Percentiles rank a stretch among this genome's conserved stretches.
These are phyloP conservation scores for Trebouxia sp. DNA, from an alignment of 139 green algal species.

Conservation along the genomic window DNA sequence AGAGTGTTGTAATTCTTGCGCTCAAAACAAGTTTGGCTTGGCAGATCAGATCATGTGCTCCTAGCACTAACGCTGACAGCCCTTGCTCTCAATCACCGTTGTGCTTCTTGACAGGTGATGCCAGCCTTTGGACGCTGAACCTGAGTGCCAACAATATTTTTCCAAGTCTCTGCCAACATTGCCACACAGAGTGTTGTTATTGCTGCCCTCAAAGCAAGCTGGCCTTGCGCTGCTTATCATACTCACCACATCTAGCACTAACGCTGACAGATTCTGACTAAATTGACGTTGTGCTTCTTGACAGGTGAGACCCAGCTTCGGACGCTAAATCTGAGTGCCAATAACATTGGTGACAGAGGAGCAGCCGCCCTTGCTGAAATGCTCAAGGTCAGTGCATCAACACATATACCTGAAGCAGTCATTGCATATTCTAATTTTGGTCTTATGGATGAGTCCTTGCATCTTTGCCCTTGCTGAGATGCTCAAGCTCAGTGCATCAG, in stretches of 20 bases:
- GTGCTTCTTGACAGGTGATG: not conserved
- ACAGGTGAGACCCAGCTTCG: constrained; percentile 40
- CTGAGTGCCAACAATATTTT: constrained; percentile 72
- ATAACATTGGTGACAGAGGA: constrained; percentile 78
- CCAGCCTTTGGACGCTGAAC: constrained; percentile 52
- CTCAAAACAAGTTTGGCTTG: no score
- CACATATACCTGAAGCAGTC: no score
- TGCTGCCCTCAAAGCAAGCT: no score
- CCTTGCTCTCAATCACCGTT: no score
- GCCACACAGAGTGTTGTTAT: no score
- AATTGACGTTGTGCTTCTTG: not conserved
- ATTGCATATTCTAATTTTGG: no score
- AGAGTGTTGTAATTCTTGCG: no score
- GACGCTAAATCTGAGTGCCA: constrained; percentile 60
- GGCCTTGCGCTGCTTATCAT: not conserved
- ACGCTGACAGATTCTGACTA: not conserved
- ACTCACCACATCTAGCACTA: not conserved
- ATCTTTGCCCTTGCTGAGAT: constrained; percentile 91
- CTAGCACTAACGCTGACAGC: no score
- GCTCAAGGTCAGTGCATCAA: constrained; percentile 62
- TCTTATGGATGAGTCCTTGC: no score
- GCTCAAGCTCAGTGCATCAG: constrained; percentile 64
- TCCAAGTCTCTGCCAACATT: no score
- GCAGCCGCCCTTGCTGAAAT: constrained; percentile 86
- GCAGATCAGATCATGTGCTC: no score